A percentile compares a stretch with the other conserved stretches of the same genome.
phyloP scores from a whole-genome alignment of 1,284 basidiomycete species.

The Cutaneotrichosporon mucoides region DNA sequence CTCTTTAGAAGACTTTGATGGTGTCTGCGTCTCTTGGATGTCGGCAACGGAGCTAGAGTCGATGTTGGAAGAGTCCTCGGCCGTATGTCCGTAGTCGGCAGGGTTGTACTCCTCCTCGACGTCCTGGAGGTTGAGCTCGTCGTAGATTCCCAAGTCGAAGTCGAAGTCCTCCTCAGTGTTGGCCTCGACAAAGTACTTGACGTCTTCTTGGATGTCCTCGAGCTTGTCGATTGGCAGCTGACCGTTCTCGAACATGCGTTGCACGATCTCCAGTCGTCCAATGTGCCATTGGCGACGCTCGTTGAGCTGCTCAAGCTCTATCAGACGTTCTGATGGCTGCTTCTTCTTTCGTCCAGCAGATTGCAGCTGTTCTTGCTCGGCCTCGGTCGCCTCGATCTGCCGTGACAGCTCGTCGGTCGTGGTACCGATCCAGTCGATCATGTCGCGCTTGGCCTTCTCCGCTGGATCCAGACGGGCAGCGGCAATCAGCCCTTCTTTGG shows the following conservation, averaged over 20 bases:
- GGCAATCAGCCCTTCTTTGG: constrained; percentile 95
- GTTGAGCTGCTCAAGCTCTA: constrained; percentile 82
- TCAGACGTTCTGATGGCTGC: constrained; percentile 62
- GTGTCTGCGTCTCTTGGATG: constrained; percentile 22
- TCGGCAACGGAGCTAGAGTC: constrained; percentile 53
- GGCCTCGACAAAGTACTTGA: constrained; percentile 93
- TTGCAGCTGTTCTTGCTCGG: constrained; percentile 79
- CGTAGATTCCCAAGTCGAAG: constrained; percentile 96
- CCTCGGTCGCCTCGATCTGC: constrained; percentile 91
- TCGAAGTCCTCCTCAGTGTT: constrained; percentile 97
- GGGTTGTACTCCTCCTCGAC: constrained; percentile 66
- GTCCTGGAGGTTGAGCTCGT: constrained; percentile 95
- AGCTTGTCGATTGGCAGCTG: constrained; percentile 80
- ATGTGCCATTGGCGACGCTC: constrained; percentile 97
- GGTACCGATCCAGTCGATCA: constrained; percentile 76
- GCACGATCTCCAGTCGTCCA: constrained; percentile 83
- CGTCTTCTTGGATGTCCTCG: constrained; percentile 82
- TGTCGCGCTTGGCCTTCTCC: constrained; percentile 92
- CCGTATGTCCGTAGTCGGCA: constrained; percentile 66
- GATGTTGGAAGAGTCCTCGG: constrained; percentile 57
- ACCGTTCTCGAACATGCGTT: constrained; percentile 92
- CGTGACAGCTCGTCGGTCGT: constrained; percentile 89
- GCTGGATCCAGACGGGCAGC: constrained; percentile 93
- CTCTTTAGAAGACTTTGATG: constrained; percentile 41
- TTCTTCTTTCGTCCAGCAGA: constrained; percentile 67